phyloP scores from a whole-genome alignment of 2,329 filamentous ascomycete species.

The Albifimbria verrucaria region DNA sequence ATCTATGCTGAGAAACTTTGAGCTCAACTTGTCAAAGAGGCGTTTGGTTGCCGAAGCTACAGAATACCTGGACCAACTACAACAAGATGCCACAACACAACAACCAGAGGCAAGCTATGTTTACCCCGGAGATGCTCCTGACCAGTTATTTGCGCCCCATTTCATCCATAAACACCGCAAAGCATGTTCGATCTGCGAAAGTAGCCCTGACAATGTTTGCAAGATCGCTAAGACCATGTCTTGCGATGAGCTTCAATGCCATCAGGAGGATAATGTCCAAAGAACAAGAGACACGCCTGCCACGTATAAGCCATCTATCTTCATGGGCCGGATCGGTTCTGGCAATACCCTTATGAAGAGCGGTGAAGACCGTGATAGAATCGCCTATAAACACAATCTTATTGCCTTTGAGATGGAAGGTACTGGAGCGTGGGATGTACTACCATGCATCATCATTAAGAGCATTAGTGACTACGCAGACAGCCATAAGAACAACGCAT shows the following conservation, averaged over 20 bases:
- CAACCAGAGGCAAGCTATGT: too few species aligned
- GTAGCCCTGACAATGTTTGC: too few species aligned
- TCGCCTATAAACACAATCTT: slow-evolving; percentile 16
- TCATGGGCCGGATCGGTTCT: slow-evolving; percentile 34
- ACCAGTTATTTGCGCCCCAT: too few species aligned
- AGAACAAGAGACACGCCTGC: not conserved
- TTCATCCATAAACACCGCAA: too few species aligned
- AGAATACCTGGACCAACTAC: too few species aligned
- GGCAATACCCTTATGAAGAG: slow-evolving; percentile 35
- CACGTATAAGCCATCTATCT: slow-evolving; percentile 14
- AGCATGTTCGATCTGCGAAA: too few species aligned
- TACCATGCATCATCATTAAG: slow-evolving; percentile 35
- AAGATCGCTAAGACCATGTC: not conserved
- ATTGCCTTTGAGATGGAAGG: slow-evolving; percentile 30
- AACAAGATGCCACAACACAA: too few species aligned
- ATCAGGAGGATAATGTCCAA: not conserved
- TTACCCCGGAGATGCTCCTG: too few species aligned
- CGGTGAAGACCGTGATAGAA: slow-evolving; percentile 27
- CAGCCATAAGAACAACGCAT: slow-evolving; percentile 20
- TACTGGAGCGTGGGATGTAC: slow-evolving; percentile 24
- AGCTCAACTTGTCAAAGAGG: too few species aligned
- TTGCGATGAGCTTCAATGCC: slow-evolving; percentile 6
- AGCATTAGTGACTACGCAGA: slow-evolving; percentile 33
- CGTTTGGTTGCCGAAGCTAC: too few species aligned
- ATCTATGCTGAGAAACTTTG: too few species aligned